phyloP scores from a whole-genome alignment of 169 alveolate genomes.

The Cryptosporidium ubiquitum region DNA sequence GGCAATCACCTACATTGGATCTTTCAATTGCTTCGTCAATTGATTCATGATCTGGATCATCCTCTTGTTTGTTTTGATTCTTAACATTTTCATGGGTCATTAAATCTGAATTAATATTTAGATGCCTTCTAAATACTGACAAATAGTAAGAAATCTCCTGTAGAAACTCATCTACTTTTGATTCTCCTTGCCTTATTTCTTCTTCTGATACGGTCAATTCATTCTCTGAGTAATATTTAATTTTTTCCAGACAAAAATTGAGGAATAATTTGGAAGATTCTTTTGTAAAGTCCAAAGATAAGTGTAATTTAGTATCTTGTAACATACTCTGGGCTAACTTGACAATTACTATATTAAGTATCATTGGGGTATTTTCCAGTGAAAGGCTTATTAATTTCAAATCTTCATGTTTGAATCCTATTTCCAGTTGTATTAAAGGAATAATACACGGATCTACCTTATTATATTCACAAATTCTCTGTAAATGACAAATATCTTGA shows the following conservation, averaged over 20 bases:
- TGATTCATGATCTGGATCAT: not conserved
- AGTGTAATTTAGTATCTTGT: not conserved
- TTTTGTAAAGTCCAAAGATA: conserved; percentile 32
- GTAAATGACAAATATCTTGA: conserved; percentile 4
- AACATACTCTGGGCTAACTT: not conserved
- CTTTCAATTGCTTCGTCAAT: not conserved
- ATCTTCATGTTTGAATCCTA: conserved; percentile 42
- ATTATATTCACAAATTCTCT: conserved; percentile 15
- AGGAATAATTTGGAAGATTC: conserved; percentile 11
- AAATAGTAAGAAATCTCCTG: conserved; percentile 23
- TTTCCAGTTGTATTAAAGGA: conserved; percentile 43
- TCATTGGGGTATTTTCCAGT: not conserved
- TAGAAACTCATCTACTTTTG: not conserved
- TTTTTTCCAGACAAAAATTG: conserved; percentile 41
- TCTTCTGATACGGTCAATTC: not conserved
- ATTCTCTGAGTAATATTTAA: conserved; percentile 9
- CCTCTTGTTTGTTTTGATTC: not conserved
- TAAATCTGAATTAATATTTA: not conserved
- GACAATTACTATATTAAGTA: conserved; percentile 11
- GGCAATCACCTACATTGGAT: not conserved
- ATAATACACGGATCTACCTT: conserved; percentile 11
- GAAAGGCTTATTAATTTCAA: conserved; percentile 1
- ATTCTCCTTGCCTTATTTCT: not conserved
- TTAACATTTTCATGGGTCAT: not conserved
- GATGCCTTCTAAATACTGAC: conserved; percentile 12